These are phyloP conservation scores for Austroboletus rostrupii DNA, from an alignment of 1,284 basidiomycete genomes.

Conservation along the genomic window DNA sequence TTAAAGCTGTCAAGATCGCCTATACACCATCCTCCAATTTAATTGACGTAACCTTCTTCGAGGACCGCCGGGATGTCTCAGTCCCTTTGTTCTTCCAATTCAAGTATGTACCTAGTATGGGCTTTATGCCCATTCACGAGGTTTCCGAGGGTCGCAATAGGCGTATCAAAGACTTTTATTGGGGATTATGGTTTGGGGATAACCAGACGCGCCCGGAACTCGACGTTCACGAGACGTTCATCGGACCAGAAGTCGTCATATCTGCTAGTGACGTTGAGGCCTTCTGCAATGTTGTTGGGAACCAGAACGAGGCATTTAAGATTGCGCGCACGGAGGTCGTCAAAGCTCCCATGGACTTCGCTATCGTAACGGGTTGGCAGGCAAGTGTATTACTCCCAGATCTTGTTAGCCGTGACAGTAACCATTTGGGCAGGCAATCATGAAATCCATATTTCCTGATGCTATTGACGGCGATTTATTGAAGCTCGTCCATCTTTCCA, in stretches of 20 bases:
- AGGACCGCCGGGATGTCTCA: conserved; percentile 75
- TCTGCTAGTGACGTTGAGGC: conserved; percentile 74
- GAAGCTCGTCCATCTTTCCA: conserved; percentile 94
- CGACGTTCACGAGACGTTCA: conserved; percentile 74
- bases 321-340: conserved; percentile 63
- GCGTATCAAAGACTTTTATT: conserved; percentile 95
- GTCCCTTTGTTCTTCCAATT: conserved; percentile 85
- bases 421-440: conserved; percentile 69
- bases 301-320: conserved; percentile 90
- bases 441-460: conserved; percentile 94
- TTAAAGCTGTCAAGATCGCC: conserved; percentile 81
- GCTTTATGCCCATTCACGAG: conserved; percentile 93
- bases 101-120: conserved; percentile 84
- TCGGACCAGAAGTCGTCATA: conserved; percentile 80
- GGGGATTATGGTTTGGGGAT: conserved; percentile 94
- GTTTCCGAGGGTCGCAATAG: conserved; percentile 80
- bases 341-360: conserved; percentile 96
- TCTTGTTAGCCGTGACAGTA: conserved; percentile 5
- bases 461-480: conserved; percentile 90
- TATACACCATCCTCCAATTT: conserved; percentile 52
- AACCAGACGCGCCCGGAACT: conserved; percentile 72
- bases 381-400: conserved; percentile 43
- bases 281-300: conserved; percentile 93
- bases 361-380: conserved; percentile 97
- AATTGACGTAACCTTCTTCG: conserved; percentile 80